These are phyloP conservation scores for Leishmania arabica DNA, from an alignment of 208 protist species.

Conservation along the genomic window DNA sequence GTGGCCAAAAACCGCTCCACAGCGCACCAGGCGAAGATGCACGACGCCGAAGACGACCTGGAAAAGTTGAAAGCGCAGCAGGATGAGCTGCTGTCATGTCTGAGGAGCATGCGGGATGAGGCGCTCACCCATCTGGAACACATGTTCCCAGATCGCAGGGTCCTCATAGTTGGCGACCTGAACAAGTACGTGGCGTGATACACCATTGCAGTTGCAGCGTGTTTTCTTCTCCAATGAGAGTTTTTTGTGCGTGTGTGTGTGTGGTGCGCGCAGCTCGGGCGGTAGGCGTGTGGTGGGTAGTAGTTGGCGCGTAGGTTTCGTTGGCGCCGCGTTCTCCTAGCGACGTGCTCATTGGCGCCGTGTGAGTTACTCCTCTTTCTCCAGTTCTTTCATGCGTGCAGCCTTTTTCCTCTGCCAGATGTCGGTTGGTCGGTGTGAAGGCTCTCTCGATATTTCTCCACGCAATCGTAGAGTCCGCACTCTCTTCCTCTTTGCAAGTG, in stretches of 20 bases:
- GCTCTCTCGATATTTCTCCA: not conserved
- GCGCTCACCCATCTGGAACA: slow-evolving; percentile 40
- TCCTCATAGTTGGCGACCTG: slow-evolving; percentile 76
- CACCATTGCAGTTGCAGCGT: not conserved
- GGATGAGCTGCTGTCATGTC: slow-evolving; percentile 23
- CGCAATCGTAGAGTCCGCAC: not conserved
- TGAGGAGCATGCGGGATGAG: slow-evolving; percentile 35
- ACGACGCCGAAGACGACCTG: slow-evolving; percentile 46
- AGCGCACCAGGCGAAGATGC: slow-evolving; percentile 40
- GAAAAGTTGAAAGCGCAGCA: slow-evolving; percentile 40
- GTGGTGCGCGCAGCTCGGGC: not conserved
- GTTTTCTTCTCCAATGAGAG: not conserved
- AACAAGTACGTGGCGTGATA: slow-evolving; percentile 61
- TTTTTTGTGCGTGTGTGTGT: not conserved
- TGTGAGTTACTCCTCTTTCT: not conserved
- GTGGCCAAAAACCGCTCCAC: slow-evolving; percentile 29
- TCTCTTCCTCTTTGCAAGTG: not conserved
- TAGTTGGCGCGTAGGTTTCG: not conserved
- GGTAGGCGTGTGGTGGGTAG: not conserved
- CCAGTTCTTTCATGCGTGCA: not conserved
- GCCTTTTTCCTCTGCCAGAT: not conserved
- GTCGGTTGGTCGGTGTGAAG: not conserved
- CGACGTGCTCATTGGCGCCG: not conserved
- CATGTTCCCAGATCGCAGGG: slow-evolving; percentile 63
- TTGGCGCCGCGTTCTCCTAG: not conserved